These are phyloP conservation scores for Diplodia seriata DNA, from an alignment of 2,329 filamentous ascomycete genomes.

Conservation along the genomic window DNA sequence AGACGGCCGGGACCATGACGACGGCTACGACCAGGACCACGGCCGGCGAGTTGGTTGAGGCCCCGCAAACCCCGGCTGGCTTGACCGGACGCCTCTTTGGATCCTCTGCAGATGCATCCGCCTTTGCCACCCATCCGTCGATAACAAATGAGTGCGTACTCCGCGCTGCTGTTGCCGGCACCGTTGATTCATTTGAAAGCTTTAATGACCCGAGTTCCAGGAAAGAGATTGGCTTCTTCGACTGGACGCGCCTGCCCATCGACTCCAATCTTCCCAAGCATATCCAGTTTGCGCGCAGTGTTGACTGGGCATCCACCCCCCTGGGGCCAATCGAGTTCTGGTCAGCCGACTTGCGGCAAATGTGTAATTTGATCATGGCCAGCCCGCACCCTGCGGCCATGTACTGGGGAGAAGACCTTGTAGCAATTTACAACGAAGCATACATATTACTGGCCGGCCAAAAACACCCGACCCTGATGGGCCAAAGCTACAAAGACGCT, in stretches of 20 bases:
- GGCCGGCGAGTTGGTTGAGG: slow-evolving; percentile 1
- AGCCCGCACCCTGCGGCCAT: slow-evolving; percentile 67
- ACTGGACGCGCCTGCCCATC: slow-evolving; percentile 78
- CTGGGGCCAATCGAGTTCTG: slow-evolving; percentile 79
- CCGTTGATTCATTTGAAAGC: slow-evolving; percentile 50
- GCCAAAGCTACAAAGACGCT: slow-evolving; percentile 69
- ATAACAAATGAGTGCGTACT: slow-evolving; percentile 52
- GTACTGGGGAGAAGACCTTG: slow-evolving; percentile 78
- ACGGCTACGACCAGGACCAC: not conserved
- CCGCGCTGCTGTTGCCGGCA: slow-evolving; percentile 48
- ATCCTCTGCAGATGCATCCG: not conserved
- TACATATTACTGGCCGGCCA: slow-evolving; percentile 75
- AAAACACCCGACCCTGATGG: slow-evolving; percentile 80
- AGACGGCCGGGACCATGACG: slow-evolving; percentile 12
- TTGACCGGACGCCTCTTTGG: slow-evolving; percentile 21
- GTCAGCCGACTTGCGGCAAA: slow-evolving; percentile 73
- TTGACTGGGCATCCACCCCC: slow-evolving; percentile 76
- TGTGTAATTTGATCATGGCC: slow-evolving; percentile 81
- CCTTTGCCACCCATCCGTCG: slow-evolving; percentile 35
- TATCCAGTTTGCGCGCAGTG: slow-evolving; percentile 72
- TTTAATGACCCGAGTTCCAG: slow-evolving; percentile 36
- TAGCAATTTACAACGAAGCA: slow-evolving; percentile 75
- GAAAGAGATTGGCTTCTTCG: slow-evolving; percentile 66
- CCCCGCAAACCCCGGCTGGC: slow-evolving; percentile 16
- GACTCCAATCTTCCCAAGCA: slow-evolving; percentile 70